Base-by-base conservation (phyloP, 108 stramenopile genomes). In the Nannochloropsis gaditana region DNA sequence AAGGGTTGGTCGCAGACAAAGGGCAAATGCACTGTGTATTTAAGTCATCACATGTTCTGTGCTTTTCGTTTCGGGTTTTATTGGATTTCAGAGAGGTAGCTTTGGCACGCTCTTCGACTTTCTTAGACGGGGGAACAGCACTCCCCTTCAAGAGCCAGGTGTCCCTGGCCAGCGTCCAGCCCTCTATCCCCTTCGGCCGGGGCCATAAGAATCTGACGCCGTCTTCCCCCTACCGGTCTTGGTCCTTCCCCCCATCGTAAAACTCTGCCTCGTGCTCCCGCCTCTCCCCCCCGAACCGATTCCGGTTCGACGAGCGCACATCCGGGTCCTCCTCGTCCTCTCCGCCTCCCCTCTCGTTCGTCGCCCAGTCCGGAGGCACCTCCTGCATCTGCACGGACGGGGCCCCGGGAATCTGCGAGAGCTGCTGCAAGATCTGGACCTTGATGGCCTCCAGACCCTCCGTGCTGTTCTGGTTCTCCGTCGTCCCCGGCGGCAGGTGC, bases 301-400 rank as follows among this genome's bases (percentile, higher is more conserved):
- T 17, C 8, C 11, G 3, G 44, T 9, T 6, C 21, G 0, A 9
- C 44, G 50, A 43, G 5, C 11, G 41, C 45, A 84, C 84, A 9
- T n/a, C 80, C 41, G 41, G 85, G 44, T 90, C 90, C 9, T 91
- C 85, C 79, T 91, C 92, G 83, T 88, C 86, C 17, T 90, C 88
- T 9, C 87, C 41, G 83, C 82, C 81, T 21, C 45, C 86, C 31
- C 9, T 82, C 81, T 31, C 31, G 9, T 59, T 80, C 21, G 82
- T 19, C 5, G 91, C 90, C 91, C 94, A 95, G 44, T 93, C 87
- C 21, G 95, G 95, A 19, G 95, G 96, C 11, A 94, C 93, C 83
- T 96, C 94, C 79, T 95, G 93, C 93, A 96, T 94, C 87, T 94
- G 95, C n/a, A 97, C 94, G 31, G 90, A 91, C 15, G 97, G 97